Base-by-base conservation (phyloP, 163 green algal genomes). In the Trebouxiophyceae sp. region DNA sequence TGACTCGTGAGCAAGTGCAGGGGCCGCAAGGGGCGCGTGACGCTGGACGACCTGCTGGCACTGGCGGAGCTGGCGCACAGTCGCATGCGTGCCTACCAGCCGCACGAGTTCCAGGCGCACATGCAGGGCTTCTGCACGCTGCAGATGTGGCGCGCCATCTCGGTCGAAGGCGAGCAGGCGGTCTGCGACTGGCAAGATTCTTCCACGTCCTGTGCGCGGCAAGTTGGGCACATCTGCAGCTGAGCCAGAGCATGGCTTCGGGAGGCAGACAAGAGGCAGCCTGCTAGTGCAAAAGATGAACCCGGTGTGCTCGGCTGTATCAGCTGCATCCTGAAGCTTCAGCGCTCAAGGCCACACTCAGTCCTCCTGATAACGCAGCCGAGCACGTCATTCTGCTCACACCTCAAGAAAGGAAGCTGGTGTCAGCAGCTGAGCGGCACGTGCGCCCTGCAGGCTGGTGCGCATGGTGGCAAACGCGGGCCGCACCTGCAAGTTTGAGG, bases 41-140 rank as follows among this genome's bases (percentile, higher is more conserved):
- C 54, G 7, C n/a, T 75, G 45, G 66, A 78, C 0, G 67, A 83
- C 47, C 30, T 83, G 23, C 4, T 56, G 2, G 33, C 34, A 22
- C 58, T 83, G 59, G 59, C 62, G 20, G 66, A 73, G 20, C 57
- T 81, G 44, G 77, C 65, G 29, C 62, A 60, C 5, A 5, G 54
- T 32, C 39, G 63, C 6, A 27, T 60, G 0, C 24, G 56, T 2
- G 8, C 39, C 2, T 76, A 75, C 32, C 70, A 77, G 33, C 32
- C 45, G 2, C 78, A 74, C 57, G 77, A 84, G 57, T 65, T 63
- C 22, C 50, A 61, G 44, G 63, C 67, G 2, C 71, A 81, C 39
- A 58, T 84, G 63, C 54, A 61, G 30, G 77, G 61, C 33, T 70
- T 64, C 39, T 84, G 69, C 65, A 73, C 68, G 24, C 63, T 84